phyloP scores from a whole-genome alignment of 2,329 filamentous ascomycete genomes.

The Trichoderma gracile region DNA sequence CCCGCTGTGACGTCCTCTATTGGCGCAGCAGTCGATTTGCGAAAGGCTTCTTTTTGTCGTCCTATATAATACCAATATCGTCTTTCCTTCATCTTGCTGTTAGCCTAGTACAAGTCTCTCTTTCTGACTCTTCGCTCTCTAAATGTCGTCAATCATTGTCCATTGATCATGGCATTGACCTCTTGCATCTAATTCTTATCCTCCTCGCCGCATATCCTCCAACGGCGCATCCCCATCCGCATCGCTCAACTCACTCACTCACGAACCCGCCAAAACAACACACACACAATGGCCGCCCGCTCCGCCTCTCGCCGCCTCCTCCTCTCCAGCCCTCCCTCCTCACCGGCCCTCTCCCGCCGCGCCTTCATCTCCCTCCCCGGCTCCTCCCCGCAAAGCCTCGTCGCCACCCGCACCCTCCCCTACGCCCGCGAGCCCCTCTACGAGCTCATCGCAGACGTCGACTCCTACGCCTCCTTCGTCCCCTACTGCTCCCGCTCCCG shows the following conservation, averaged over 20 bases:
- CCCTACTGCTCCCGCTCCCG: constrained; percentile 80
- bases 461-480: constrained; percentile 82
- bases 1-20: constrained; percentile 6
- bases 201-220: no score
- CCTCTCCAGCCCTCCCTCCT: neutral
- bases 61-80: no score
- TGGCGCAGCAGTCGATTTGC: neutral
- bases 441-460: constrained; percentile 82
- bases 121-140: no score
- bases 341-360: constrained; percentile 34
- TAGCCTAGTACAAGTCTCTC: no score
- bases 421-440: constrained; percentile 74
- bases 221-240: neutral
- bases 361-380: constrained; percentile 42
- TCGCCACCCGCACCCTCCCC: constrained; percentile 72
- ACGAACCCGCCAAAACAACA: neutral
- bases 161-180: no score
- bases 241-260: neutral
- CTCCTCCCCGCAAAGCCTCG: constrained; percentile 60
- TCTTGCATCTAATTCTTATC: no score
- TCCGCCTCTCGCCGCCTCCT: constrained; percentile 17
- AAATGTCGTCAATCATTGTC: no score
- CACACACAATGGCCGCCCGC: constrained; percentile 26
- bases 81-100: no score
- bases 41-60: neutral